Percentiles rank a stretch among this genome's conserved stretches.
Conservation (phyloP, 225 moss, liverwort and hornwort species). For the Polytrichum formosum region DNA sequence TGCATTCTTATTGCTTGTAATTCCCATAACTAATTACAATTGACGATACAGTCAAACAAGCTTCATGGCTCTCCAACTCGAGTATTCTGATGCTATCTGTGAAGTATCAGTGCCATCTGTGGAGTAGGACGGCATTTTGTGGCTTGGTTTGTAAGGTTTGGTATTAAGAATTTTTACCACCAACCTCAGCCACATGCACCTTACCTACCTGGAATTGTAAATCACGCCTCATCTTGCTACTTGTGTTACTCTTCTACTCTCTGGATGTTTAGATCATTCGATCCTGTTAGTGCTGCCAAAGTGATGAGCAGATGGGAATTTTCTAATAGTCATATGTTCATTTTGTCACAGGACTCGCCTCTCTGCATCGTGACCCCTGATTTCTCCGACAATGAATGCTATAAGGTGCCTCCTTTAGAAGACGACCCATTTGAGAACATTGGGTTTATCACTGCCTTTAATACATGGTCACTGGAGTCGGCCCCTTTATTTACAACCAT, state of each 20-base stretch:
- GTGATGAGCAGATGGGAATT: neutral
- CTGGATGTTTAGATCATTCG: neutral
- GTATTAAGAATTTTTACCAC: no score
- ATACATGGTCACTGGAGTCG: conserved; percentile 59
- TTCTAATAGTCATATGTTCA: neutral
- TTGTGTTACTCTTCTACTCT: neutral
- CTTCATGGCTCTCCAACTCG: no score
- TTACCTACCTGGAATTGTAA: neutral
- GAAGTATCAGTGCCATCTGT: no score
- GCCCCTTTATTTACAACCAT: conserved; percentile 45
- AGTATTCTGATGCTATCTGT: no score
- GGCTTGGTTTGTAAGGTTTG: no score
- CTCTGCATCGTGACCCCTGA: conserved; percentile 66
- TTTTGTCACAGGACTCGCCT: conserved; percentile 35
- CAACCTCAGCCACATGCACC: neutral
- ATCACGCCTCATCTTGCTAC: neutral
- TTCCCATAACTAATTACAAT: neutral
- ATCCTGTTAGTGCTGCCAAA: neutral
- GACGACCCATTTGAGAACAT: conserved; percentile 66
- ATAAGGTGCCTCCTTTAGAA: conserved; percentile 47
- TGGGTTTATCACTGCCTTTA: conserved; percentile 63
- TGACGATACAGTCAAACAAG: neutral
- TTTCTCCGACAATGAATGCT: conserved; percentile 50
- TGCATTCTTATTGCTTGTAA: no score
- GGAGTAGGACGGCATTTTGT: no score